Evolutionary conservation across 2,329 filamentous ascomycete genomes (phyloP), one percentile per base, ranked within the genome.

Genomic region (Coleophoma crateriformis): DNA sequence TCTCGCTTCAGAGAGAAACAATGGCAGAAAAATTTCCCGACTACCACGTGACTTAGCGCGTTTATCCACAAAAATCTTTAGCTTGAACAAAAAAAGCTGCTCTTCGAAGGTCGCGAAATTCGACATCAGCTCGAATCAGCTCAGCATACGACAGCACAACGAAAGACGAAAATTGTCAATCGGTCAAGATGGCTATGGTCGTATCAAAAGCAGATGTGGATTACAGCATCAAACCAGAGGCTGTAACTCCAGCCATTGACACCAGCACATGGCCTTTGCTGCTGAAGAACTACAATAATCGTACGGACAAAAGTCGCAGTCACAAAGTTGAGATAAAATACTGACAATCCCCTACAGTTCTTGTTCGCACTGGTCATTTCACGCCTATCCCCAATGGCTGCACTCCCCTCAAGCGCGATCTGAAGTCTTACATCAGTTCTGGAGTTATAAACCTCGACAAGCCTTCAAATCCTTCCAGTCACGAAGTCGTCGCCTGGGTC

Each of bases 401-500:
- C 75, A 84, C 88, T 56, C 94, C 94, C 49, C 76, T 95, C 67
- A 91, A 90, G 73, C 88, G 94, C 71, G 92, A 97, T 70, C 81
- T 99, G 67, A 96, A 96, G 79, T 90, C 88, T 57, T 99, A 97
- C 76, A 85, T 99, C 68, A 92, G 88, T 70, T 95, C 90, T 57
- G 94, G 94, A 74, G 92, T 99, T 52, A 97, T 99, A 74, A 99
- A 99, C 76, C 85, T 96, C 61, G 89, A 95, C 76, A 95, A 95
- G 77, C 94, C 92, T 50, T 95, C 91, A 47, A 99, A 99, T 77
- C 92, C 92, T 48, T 96, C 91, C 60, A 94, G 87, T 65, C 94
- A 99, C 80, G 94, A 99, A 78, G 94, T 99, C 59, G 94, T 99
- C 66, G 92, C 94, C 59, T 99, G 94, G 94, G 88, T 97, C 62